Base-by-base conservation (phyloP, 192 early-diverging fungal genomes). In the Coemansia sp. region DNA sequence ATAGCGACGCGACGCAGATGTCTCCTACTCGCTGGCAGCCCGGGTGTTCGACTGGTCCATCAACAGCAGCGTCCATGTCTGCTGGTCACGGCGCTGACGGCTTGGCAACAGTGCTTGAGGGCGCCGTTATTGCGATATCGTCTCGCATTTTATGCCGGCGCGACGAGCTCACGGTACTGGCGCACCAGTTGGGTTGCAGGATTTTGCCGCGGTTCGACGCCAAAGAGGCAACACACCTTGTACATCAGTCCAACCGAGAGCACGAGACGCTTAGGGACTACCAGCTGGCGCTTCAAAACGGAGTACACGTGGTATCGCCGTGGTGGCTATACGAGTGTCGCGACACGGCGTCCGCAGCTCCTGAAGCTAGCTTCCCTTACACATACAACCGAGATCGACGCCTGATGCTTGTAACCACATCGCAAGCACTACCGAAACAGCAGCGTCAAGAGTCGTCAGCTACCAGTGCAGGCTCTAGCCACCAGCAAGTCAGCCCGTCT, bases 311-410 rank as follows among this genome's bases (percentile, higher is more conserved):
- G 15, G 84, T 85, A 12, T 85, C 84, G 15, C 84, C 84, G 1
- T 82, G 75, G 79, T 85, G 84, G 84, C 67, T 85, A 36, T 71
- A 76, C 39, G 68, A 71, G 2, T 85, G 84, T 36, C 67, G 67
- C 17, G 79, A 78, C 14, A 59, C 69, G 0, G 38, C 43, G 39
- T 11, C 7, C 1, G 72, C 60, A 1, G 51, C 73, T 0, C 56
- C 74, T 9, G 83, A 80, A 47, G 57, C 46, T 11, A 63, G 68
- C 4, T 84, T 70, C 29, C 83, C 83, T 0, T 67, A 73, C 39
- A 77, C 71, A 0, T 84, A 63, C 59, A 68, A 80, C n/a, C 83
- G 71, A 20, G 67, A 70, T 17, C 58, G 78, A 32, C 70, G 74
- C 20, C 25, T 84, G 31, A 56, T 60, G 29, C 71, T 80, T 14